These are phyloP conservation scores for Kwoniella botswanensis DNA, from an alignment of 768 basidiomycete species.

Conservation along the genomic window DNA sequence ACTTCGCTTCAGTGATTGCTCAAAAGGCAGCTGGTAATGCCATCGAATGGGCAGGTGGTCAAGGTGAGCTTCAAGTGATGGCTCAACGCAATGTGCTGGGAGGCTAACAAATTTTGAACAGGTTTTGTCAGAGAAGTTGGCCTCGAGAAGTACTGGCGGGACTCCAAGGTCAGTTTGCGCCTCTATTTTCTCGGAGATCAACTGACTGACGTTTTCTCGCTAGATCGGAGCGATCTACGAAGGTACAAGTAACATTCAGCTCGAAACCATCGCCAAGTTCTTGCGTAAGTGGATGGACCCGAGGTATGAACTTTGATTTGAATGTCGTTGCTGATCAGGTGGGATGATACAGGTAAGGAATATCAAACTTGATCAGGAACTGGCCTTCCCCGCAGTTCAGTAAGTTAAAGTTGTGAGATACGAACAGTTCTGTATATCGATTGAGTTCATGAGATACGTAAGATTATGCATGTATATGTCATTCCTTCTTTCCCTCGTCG, in stretches of 20 bases:
- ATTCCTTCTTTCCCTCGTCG: too few species aligned
- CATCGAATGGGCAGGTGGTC: conserved; percentile 95
- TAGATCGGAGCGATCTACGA: conserved; percentile 59
- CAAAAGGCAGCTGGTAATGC: conserved; percentile 84
- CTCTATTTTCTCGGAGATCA: too few species aligned
- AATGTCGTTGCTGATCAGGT: not conserved
- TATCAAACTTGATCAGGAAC: conserved; percentile 22
- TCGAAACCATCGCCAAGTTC: conserved; percentile 92
- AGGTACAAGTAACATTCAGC: conserved; percentile 94
- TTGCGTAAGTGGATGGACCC: conserved; percentile 61
- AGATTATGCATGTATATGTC: conserved; percentile 1
- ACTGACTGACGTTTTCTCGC: too few species aligned
- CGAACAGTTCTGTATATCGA: not conserved
- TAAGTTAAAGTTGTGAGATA: not conserved
- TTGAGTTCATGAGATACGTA: not conserved
- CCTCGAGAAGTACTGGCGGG: conserved; percentile 79
- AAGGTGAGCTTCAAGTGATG: conserved; percentile 59
- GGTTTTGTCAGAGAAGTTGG: conserved; percentile 73
- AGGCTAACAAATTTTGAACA: not conserved
- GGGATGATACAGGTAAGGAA: conserved; percentile 15
- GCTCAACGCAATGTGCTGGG: not conserved
- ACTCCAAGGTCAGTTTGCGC: conserved; percentile 69
- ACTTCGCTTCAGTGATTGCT: conserved; percentile 84
- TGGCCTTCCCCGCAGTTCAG: not conserved
- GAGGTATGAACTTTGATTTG: not conserved